Evolutionary conservation across 1,139 yeast species (phyloP).

Genomic region (Diutina mesorugosa): DNA sequence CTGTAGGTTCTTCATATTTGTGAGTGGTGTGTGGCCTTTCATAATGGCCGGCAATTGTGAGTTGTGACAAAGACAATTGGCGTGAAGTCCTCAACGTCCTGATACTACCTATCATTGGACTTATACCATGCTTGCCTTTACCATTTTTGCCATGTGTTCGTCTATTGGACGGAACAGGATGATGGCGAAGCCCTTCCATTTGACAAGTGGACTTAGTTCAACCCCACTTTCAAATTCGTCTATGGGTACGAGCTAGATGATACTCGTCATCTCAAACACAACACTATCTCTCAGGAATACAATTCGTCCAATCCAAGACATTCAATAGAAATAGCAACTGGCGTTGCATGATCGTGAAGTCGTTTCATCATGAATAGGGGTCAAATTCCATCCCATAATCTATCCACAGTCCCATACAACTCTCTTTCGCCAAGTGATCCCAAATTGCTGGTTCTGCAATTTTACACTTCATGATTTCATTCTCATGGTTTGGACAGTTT

Average conservation of each 20-base stretch:
- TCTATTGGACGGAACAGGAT: background rate
- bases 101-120: too few species aligned
- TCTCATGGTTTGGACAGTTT: conserved; percentile 47
- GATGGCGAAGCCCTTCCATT: background rate
- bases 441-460: conserved; percentile 32
- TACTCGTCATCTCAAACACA: background rate
- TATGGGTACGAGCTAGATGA: background rate
- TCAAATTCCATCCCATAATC: conserved; percentile 34
- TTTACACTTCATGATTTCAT: conserved; percentile 17
- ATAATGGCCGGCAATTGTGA: background rate
- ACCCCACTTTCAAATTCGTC: too few species aligned
- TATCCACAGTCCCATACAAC: conserved; percentile 68
- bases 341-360: background rate
- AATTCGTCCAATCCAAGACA: background rate
- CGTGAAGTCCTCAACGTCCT: too few species aligned
- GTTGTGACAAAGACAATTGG: background rate
- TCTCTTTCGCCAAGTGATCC: conserved; percentile 41
- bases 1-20: background rate
- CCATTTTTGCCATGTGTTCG: background rate
- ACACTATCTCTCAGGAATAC: background rate
- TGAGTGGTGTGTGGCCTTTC: background rate
- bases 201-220: background rate
- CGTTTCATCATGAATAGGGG: background rate
- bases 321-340: background rate
- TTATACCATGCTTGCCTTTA: background rate